A percentile compares a stretch with the other conserved stretches of the same genome.
Evolutionary conservation across 2,329 filamentous ascomycete genomes (phyloP).

Genomic region (Arthrobotrys iridis): DNA sequence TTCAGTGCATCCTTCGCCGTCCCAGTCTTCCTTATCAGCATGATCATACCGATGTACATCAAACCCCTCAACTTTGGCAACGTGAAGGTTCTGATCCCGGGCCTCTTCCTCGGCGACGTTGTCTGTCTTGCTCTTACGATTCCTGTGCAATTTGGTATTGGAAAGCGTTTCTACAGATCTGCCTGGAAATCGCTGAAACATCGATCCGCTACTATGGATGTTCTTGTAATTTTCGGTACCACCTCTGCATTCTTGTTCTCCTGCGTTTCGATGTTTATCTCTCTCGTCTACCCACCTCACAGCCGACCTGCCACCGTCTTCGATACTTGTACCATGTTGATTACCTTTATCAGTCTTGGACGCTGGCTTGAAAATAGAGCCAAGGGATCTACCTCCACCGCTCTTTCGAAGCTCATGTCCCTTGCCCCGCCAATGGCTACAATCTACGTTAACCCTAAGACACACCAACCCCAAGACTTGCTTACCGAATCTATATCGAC

Average conservation of each 20-base stretch:
- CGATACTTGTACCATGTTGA: constrained; percentile 97
- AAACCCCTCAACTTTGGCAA: constrained; percentile 80
- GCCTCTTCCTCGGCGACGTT: constrained; percentile 87
- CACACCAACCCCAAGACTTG: constrained; percentile 67
- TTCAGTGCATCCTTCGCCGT: constrained; percentile 82
- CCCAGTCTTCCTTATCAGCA: constrained; percentile 90
- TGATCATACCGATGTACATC: constrained; percentile 89
- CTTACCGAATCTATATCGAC: constrained; percentile 62
- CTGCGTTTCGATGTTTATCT: constrained; percentile 83
- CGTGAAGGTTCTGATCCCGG: constrained; percentile 72
- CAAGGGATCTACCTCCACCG: constrained; percentile 95
- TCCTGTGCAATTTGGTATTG: constrained; percentile 95
- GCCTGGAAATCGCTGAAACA: constrained; percentile 95
- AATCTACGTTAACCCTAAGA: constrained; percentile 93
- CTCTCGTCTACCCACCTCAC: constrained; percentile 78
- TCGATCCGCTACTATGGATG: constrained; percentile 94
- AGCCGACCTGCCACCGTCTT: constrained; percentile 87
- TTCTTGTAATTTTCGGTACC: constrained; percentile 90
- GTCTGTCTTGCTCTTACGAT: constrained; percentile 85
- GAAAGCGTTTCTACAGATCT: constrained; percentile 89
- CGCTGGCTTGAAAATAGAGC: constrained; percentile 92
- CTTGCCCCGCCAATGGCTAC: constrained; percentile 95
- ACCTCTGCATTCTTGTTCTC: constrained; percentile 98
- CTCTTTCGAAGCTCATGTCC: constrained; percentile 92
- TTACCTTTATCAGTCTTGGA: constrained; percentile 92